Conservation (phyloP, 352 stramenopile species). For the Phytophthora ohioensis region DNA sequence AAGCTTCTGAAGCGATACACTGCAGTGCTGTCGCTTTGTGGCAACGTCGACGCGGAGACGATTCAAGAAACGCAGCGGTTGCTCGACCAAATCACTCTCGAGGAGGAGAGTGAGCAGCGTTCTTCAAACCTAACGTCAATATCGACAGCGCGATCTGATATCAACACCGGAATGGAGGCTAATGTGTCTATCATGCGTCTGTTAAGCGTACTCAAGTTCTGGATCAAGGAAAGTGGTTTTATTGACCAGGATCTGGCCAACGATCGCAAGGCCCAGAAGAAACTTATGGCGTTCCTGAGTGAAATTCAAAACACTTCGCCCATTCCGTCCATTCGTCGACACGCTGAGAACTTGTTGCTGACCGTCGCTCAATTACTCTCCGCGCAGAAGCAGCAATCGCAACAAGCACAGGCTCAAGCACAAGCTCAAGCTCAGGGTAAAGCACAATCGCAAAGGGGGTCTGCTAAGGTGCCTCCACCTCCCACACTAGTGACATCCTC, state of each 20-base stretch:
- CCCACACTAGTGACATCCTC: conserved; percentile 41
- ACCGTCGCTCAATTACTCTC: conserved; percentile 72
- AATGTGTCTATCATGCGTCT: conserved; percentile 90
- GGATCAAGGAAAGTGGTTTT: conserved; percentile 89
- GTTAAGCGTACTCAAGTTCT: conserved; percentile 89
- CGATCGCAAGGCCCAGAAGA: conserved; percentile 79
- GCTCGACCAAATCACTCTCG: conserved; percentile 70
- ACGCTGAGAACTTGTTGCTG: conserved; percentile 76
- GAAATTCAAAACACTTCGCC: conserved; percentile 84
- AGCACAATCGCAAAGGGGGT: conserved; percentile 26
- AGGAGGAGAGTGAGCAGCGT: conserved; percentile 59
- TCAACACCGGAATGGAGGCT: conserved; percentile 83
- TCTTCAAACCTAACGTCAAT: conserved; percentile 71
- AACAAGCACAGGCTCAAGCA: conserved; percentile 27
- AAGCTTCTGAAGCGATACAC: conserved; percentile 90
- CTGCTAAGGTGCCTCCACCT: conserved; percentile 27
- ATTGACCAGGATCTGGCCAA: conserved; percentile 79
- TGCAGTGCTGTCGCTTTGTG: conserved; percentile 71
- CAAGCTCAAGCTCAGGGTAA: conserved; percentile 32
- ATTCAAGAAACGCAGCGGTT: conserved; percentile 70
- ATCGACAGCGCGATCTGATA: conserved; percentile 77
- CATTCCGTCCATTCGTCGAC: conserved; percentile 76
- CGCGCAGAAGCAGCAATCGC: conserved; percentile 56
- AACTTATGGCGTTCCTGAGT: conserved; percentile 73
- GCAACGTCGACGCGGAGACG: conserved; percentile 53